Evolutionary conservation across 2,329 filamentous ascomycete species (phyloP).

Genomic region (Claviceps sp.): DNA sequence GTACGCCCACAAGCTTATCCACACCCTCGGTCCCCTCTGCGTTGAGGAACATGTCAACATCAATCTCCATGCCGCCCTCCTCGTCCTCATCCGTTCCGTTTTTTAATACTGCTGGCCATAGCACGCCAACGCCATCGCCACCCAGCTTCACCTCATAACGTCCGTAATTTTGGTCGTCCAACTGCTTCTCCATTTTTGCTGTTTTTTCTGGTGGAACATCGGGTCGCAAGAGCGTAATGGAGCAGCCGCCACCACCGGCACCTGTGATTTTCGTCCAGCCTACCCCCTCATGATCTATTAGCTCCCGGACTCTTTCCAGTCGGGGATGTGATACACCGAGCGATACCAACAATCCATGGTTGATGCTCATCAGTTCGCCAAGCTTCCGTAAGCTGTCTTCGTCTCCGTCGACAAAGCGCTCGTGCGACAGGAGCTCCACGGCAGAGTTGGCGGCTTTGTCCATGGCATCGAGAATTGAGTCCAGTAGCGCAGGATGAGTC

Average conservation of each 20-base stretch:
- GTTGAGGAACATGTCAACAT: conserved; percentile 69
- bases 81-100: conserved; percentile 68
- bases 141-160: conserved; percentile 84
- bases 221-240: conserved; percentile 77
- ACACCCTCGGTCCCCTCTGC: conserved; percentile 77
- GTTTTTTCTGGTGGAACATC: conserved; percentile 44
- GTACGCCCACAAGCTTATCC: conserved; percentile 74
- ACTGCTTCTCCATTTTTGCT: conserved; percentile 47
- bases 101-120: conserved; percentile 84
- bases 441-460: conserved; percentile 54
- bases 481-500: conserved; percentile 63
- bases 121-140: conserved; percentile 83
- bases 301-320: conserved; percentile 78
- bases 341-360: conserved; percentile 83
- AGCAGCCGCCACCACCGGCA: conserved; percentile 88
- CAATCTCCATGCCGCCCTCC: conserved; percentile 81
- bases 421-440: conserved; percentile 38
- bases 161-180: conserved; percentile 61
- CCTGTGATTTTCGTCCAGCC: conserved; percentile 98
- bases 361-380: conserved; percentile 82
- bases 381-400: conserved; percentile 55
- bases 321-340: conserved; percentile 90
- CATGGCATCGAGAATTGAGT: conserved; percentile 72
- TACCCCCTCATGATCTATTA: conserved; percentile 78
- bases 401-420: conserved; percentile 54